phyloP scores from a whole-genome alignment of 192 early-diverging fungal species.

The Backusella macrospora region DNA sequence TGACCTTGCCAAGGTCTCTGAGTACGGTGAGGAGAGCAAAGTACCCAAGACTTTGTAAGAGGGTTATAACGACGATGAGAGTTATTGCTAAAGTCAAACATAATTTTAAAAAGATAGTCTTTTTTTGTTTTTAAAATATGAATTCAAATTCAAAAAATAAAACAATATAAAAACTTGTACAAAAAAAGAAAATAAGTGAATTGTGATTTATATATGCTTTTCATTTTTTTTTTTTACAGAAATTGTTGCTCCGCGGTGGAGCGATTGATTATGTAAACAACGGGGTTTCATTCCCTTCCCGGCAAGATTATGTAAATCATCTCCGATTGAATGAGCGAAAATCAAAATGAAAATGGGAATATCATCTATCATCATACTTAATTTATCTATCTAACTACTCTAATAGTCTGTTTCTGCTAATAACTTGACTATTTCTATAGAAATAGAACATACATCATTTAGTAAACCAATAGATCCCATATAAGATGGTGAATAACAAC shows the following conservation, averaged over 20 bases:
- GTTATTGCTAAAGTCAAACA: constrained; percentile 59
- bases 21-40: constrained; percentile 94
- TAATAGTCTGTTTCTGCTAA: constrained; percentile 14
- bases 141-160: too few relatives aligned
- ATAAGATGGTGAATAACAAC: too few relatives aligned
- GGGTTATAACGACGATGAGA: constrained; percentile 92
- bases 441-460: neutral
- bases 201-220: neutral
- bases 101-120: too few relatives aligned
- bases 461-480: too few relatives aligned
- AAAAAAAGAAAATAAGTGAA: constrained; percentile 4
- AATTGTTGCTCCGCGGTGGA: constrained; percentile 22
- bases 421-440: constrained; percentile 15
- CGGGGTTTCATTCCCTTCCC: constrained; percentile 5
- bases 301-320: constrained; percentile 1
- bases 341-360: neutral
- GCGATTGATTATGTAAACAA: constrained; percentile 26
- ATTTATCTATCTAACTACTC: neutral
- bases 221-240: neutral
- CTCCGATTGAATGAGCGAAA: neutral
- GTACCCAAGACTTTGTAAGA: constrained; percentile 87
- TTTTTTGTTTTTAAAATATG: too few relatives aligned
- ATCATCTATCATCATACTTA: neutral
- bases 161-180: constrained; percentile 2
- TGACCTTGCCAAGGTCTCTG: constrained; percentile 91